Percentiles rank a stretch among this genome's conserved stretches.
Conservation (phyloP, 768 basidiomycete genomes). For the Hericium erinaceus region DNA sequence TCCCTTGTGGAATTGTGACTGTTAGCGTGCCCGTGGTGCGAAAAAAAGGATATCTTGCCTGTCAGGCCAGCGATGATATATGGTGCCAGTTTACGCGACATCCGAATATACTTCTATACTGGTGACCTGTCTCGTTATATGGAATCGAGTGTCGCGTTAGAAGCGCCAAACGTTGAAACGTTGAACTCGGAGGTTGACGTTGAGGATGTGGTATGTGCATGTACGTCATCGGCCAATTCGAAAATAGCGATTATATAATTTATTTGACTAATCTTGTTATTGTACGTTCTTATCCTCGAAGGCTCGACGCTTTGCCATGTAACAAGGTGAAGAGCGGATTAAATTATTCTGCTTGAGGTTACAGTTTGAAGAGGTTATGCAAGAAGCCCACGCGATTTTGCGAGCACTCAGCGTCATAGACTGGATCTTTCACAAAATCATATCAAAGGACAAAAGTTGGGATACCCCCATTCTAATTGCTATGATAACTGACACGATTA, state of each 20-base stretch:
- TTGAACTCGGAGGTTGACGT: not conserved
- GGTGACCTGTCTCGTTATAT: no score
- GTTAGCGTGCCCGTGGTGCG: not conserved
- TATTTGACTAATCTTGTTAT: not conserved
- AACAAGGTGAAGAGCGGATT: no score
- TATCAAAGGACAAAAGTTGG: no score
- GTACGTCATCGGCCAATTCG: not conserved
- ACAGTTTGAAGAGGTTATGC: no score
- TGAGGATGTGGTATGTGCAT: not conserved
- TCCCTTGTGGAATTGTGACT: not conserved
- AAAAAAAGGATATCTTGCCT: slow-evolving; percentile 29
- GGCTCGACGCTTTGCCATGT: not conserved
- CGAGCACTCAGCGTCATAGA: no score
- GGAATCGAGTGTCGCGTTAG: no score
- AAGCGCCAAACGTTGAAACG: not conserved
- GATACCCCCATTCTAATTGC: no score
- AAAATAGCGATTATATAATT: not conserved
- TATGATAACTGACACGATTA: no score
- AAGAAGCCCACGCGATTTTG: no score
- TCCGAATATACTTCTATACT: not conserved
- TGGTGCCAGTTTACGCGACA: slow-evolving; percentile 3
- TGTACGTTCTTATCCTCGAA: not conserved
- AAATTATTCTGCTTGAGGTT: no score
- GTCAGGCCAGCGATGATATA: slow-evolving; percentile 34
- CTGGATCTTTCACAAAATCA: no score